A percentile compares a stretch with the other conserved stretches of the same genome.
Conservation (phyloP, 164 flowering plant genomes). For the Pachysandra terminalis region DNA sequence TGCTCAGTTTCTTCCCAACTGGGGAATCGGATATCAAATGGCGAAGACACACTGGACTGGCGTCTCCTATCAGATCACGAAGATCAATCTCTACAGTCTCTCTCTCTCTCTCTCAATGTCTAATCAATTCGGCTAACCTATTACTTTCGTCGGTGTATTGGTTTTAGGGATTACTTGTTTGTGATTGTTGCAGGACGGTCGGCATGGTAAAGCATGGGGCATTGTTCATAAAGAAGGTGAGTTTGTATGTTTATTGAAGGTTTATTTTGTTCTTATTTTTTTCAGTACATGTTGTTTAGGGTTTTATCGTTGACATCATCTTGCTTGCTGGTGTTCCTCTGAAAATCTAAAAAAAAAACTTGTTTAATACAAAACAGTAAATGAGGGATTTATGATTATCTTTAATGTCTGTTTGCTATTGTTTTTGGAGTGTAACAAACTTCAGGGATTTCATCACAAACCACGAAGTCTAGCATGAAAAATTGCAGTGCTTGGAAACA, state of each 20-base stretch:
- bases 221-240: constrained; percentile 73
- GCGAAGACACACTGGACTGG: constrained; percentile 84
- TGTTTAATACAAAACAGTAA: too few relatives aligned
- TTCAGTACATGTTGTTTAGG: not conserved
- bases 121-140: too few relatives aligned
- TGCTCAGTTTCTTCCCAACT: constrained; percentile 79
- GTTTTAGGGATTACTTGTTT: not conserved
- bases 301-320: too few relatives aligned
- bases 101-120: not conserved
- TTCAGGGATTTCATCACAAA: too few relatives aligned
- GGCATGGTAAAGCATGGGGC: constrained; percentile 99
- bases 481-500: too few relatives aligned
- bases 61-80: constrained; percentile 81
- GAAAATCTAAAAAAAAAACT: too few relatives aligned
- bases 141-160: too few relatives aligned
- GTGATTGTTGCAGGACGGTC: constrained; percentile 62
- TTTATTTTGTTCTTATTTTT: not conserved
- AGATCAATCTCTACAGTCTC: constrained; percentile 74
- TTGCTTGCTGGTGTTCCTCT: too few relatives aligned
- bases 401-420: too few relatives aligned
- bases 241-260: constrained; percentile 9
- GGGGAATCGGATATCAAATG: constrained; percentile 93
- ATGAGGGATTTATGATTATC: too few relatives aligned
- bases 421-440: too few relatives aligned
- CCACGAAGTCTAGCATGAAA: too few relatives aligned